Base-by-base conservation (phyloP, 2,329 filamentous ascomycete genomes). In the Pseudogymnoascus sp. region DNA sequence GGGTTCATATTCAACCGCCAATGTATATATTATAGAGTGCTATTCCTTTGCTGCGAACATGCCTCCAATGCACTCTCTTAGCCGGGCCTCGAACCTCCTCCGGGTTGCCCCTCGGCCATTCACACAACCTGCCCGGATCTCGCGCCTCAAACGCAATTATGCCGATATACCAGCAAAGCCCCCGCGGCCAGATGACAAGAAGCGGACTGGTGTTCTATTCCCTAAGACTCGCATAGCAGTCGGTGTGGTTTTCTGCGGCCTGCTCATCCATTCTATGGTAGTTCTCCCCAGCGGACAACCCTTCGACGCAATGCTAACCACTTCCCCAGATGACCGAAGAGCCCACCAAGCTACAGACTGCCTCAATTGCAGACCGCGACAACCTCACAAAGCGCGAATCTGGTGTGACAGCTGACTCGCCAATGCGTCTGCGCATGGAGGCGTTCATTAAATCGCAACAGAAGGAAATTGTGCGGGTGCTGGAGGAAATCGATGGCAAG, bases 351-450 rank as follows among this genome's bases (percentile, higher is more conserved):
- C 76, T 84, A 69, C 88, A 92, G 68, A 70, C 77, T 54, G 81
- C 89, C 30, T 83, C 88, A 39, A 89, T 97, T 67, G 91, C 91
- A 68, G 90, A 96, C 71, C 85, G 90, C 69, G 94, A 97, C 74
- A 85, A 84, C 65, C 81, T 91, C 64, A 82, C 84, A 67, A 96
- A 94, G 76, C 86, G 88, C 64, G 89, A 94, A 73, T 82, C 84
- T 61, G 84, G 85, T 65, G 81, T 97, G 58, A 87, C 81, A 57
- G 81, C 86, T 62, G 79, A 86, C 68, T 97, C 93, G 12, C 92
- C 94, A 1, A 97, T 99, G 93, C 91, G 94, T 61, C 81, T 99
- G 62, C 90, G 93, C 65, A 97, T 99, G 94, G 94, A 99, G 76
- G 85, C 90, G 69, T 89, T 97, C 73, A 95, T 97, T 75, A 94